Conservation (phyloP, 179 eudicot species). For the Beta macrorhiza region DNA sequence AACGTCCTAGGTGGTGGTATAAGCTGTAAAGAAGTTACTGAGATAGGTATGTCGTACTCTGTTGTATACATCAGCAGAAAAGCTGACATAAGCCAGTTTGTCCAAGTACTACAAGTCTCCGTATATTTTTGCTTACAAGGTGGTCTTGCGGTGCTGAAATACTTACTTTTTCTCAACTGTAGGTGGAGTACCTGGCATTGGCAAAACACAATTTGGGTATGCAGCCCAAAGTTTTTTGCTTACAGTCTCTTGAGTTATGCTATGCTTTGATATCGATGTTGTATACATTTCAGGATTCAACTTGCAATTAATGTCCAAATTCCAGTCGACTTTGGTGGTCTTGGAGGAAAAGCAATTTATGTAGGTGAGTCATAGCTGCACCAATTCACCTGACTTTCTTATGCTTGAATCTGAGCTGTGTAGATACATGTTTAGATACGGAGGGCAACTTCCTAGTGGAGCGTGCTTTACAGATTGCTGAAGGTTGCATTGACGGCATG, state of each 20-base stretch:
- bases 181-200: constrained; percentile 98
- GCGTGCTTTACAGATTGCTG: constrained; percentile 87
- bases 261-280: constrained; percentile 10
- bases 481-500: constrained; percentile 79
- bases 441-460: constrained; percentile 99
- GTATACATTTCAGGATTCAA: constrained; percentile 66
- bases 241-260: constrained; percentile 5
- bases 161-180: constrained; percentile 23
- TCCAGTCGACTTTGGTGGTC: constrained; percentile 77
- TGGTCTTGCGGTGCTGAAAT: constrained; percentile 14
- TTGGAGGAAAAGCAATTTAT: constrained; percentile 86
- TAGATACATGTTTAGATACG: constrained; percentile 59
- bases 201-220: constrained; percentile 97
- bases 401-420: constrained; percentile 29
- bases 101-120: constrained; percentile 4
- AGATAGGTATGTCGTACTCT: constrained; percentile 61
- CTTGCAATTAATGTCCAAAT: constrained; percentile 93
- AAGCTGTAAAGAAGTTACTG: constrained; percentile 89
- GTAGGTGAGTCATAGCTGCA: constrained; percentile 50
- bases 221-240: constrained; percentile 6
- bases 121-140: background rate
- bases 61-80: constrained; percentile 5
- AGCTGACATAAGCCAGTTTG: background rate
- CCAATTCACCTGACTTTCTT: constrained; percentile 9
- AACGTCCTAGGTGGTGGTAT: constrained; percentile 86